Base-by-base conservation (phyloP, 1,284 basidiomycete species). In the Moesziomyces globuligerus region DNA sequence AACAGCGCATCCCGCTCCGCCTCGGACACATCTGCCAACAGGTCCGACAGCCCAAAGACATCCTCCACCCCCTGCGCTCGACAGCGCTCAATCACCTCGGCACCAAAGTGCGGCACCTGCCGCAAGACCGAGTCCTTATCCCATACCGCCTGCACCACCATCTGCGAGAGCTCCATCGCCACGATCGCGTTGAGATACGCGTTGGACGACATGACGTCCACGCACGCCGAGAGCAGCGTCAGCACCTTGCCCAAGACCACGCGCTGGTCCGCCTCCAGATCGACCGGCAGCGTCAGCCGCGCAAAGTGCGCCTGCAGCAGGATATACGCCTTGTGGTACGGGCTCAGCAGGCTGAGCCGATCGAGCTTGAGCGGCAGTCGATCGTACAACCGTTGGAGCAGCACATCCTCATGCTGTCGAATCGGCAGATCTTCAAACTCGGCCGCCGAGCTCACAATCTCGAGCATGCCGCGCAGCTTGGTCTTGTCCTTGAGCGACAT, bases 141-240 rank as follows among this genome's bases (percentile, higher is more conserved):
- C 95, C 95, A 98, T 82, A 95, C 90, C 0, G 92, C 94, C 83
- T 98, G 96, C 2, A 98, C 93, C 83, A 92, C 94, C 95, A 98
- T 98, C 84, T 98, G 96, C n/a, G 91, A 92, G 58, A 98, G 83
- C 84, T 99, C 96, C 96, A 98, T 98, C 0, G 94, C 95, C 46
- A 94, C 91, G 15, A 98, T 85, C 1, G 94, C 95, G 79, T 90
- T 95, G 76, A 98, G 83, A 90, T 90, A 95, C 3, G 92, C 93
- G 80, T 97, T 97, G 45, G 91, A 93, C 5, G 91, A 94, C 93
- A 98, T 94, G 61, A 98, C 95, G 82, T 98, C 95, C 32, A 98
- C 94, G 79, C 93, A 94, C 2, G 95, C 75, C 47, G 68, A 65
- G 10, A 83, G 49, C 49, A 83, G 66, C 18, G 93, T 95, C 67